Conservation (phyloP, 2,329 filamentous ascomycete genomes). For the Aspergillus piperis region DNA sequence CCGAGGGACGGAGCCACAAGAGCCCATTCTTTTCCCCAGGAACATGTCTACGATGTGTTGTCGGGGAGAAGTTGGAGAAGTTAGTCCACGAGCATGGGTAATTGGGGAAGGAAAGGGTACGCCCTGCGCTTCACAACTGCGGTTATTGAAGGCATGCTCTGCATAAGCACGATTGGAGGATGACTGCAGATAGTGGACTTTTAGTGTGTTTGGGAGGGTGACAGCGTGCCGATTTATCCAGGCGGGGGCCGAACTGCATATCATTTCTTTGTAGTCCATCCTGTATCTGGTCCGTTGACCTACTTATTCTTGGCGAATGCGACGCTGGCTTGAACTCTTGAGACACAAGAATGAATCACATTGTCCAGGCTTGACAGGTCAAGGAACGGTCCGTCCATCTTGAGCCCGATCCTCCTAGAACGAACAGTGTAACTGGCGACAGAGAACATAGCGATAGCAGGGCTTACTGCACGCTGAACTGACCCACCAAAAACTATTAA, state of each 20-base stretch:
- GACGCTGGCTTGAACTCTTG: neutral
- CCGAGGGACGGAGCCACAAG: neutral
- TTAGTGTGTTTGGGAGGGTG: slow-evolving; percentile 2
- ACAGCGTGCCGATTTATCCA: slow-evolving; percentile 31
- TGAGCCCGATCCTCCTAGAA: too few species aligned
- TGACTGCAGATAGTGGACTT: neutral
- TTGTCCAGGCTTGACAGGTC: neutral
- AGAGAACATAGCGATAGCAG: too few species aligned
- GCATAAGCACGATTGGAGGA: slow-evolving; percentile 5
- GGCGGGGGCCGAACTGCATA: slow-evolving; percentile 11
- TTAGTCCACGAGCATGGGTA: neutral
- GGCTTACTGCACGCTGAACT: too few species aligned
- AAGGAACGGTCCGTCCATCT: neutral
- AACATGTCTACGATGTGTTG: neutral
- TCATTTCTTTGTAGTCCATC: neutral
- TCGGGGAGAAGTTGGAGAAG: neutral
- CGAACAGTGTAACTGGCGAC: too few species aligned
- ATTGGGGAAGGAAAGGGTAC: neutral
- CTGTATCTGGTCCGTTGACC: neutral
- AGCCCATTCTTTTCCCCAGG: slow-evolving; percentile 2
- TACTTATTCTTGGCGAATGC: neutral
- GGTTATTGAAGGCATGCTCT: slow-evolving; percentile 1
- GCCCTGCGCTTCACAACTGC: neutral
- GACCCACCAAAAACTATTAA: too few species aligned
- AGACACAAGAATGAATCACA: neutral